phyloP scores from a whole-genome alignment of 257 asterid genomes.

The Solanum sitiens region DNA sequence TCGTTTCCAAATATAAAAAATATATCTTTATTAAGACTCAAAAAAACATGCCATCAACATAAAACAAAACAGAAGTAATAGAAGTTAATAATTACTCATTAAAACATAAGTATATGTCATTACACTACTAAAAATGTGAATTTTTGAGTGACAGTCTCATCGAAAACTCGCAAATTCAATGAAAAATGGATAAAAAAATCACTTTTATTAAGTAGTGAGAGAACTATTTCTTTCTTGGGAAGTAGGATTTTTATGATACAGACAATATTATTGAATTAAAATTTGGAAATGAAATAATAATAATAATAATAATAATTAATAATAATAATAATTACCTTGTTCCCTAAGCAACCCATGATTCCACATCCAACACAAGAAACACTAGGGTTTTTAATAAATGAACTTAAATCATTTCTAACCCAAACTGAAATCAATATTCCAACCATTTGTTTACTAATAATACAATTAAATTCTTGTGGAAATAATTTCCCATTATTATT shows the following conservation, averaged over 20 bases:
- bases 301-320: not conserved
- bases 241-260: not conserved
- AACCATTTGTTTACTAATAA: conserved; percentile 61
- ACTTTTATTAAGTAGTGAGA: not conserved
- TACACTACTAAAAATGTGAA: not conserved
- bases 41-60: not conserved
- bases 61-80: not conserved
- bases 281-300: not conserved
- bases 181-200: not conserved
- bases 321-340: conserved; percentile 27
- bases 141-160: not conserved
- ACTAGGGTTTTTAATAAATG: conserved; percentile 31
- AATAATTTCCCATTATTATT: not conserved
- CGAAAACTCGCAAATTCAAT: not conserved
- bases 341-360: conserved; percentile 55
- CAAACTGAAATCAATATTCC: conserved; percentile 55
- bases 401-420: conserved; percentile 39
- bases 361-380: conserved; percentile 71
- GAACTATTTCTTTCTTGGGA: not conserved
- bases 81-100: not conserved
- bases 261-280: not conserved
- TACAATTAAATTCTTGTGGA: conserved; percentile 25
- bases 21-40: not conserved
- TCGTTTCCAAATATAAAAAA: not conserved
- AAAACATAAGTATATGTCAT: not conserved